Evolutionary conservation across 176 grass and related monocot species (phyloP).

Genomic region (Tillandsia leiboldiana): DNA sequence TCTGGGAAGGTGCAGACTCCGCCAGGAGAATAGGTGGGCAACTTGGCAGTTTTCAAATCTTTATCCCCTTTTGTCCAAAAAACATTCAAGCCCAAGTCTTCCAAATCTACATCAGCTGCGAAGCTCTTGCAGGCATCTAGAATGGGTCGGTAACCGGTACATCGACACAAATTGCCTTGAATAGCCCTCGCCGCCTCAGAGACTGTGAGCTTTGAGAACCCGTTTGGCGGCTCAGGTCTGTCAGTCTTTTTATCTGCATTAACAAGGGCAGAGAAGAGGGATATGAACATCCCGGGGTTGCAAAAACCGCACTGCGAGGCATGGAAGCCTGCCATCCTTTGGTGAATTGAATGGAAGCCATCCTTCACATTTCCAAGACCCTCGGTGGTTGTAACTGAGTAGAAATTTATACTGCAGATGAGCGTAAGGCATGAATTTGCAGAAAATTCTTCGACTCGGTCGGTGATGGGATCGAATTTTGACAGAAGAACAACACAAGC

Average conservation of each 20-base stretch:
- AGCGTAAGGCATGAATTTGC: conserved; percentile 78
- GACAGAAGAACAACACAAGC: conserved; percentile 74
- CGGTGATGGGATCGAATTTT: conserved; percentile 39
- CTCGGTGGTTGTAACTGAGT: conserved; percentile 72
- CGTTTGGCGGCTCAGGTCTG: conserved; percentile 6
- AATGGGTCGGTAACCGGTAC: conserved; percentile 68
- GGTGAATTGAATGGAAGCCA: conserved; percentile 69
- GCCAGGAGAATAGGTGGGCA: conserved; percentile 29
- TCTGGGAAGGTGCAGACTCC: conserved; percentile 57
- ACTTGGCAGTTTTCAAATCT: conserved; percentile 15
- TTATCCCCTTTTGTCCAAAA: conserved; percentile 60
- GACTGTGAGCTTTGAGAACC: conserved; percentile 66
- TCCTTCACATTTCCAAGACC: conserved; percentile 61
- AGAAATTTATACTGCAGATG: conserved; percentile 42
- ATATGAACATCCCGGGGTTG: conserved; percentile 88
- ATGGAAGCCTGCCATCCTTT: conserved; percentile 61
- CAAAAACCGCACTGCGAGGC: conserved; percentile 93
- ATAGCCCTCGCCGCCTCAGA: conserved; percentile 57
- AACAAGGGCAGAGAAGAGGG: conserved; percentile 62
- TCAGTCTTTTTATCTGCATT: conserved; percentile 44
- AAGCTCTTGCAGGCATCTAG: conserved; percentile 84
- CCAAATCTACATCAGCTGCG: conserved; percentile 57
- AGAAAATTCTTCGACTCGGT: conserved; percentile 48
- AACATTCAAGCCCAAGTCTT: conserved; percentile 73
- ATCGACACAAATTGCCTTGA: conserved; percentile 73